Conservation (phyloP, 1,284 basidiomycete species). For the Melampsora larici-populina region DNA sequence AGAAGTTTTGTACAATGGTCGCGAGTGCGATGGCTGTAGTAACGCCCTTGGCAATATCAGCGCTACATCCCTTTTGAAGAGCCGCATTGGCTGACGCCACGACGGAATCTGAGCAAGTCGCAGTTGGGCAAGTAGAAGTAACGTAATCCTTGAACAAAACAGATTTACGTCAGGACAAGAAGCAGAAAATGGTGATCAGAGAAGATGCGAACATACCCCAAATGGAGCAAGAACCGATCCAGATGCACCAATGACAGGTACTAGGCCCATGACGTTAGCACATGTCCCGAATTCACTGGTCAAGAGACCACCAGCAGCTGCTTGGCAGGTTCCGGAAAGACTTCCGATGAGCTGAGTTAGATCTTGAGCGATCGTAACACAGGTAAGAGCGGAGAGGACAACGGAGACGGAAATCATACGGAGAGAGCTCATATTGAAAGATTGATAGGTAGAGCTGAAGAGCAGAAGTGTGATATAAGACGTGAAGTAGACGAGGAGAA, state of each 20-base stretch:
- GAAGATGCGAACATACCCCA: background rate
- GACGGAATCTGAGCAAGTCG: background rate
- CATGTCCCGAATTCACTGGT: constrained; percentile 10
- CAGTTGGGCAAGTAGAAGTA: background rate
- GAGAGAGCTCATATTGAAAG: background rate
- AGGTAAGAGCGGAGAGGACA: background rate
- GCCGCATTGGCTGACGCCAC: background rate
- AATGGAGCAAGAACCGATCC: constrained; percentile 7
- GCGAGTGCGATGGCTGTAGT: constrained; percentile 9
- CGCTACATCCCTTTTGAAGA: constrained; percentile 2
- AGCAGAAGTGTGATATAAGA: background rate
- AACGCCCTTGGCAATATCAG: constrained; percentile 10
- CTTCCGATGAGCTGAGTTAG: constrained; percentile 1
- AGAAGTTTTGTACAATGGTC: constrained; percentile 5
- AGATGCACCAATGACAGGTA: constrained; percentile 1
- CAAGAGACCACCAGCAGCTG: background rate
- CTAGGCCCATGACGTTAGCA: constrained; percentile 25
- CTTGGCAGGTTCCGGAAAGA: constrained; percentile 16
- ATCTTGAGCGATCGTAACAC: background rate
- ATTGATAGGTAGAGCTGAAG: background rate
- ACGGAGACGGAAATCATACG: background rate
- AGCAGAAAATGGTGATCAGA: background rate
- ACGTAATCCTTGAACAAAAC: constrained; percentile 15
- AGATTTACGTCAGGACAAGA: background rate
- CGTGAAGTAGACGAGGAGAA: background rate